Evolutionary conservation across 768 basidiomycete species (phyloP).

Genomic region (Chalciporus sphaerocephalus): DNA sequence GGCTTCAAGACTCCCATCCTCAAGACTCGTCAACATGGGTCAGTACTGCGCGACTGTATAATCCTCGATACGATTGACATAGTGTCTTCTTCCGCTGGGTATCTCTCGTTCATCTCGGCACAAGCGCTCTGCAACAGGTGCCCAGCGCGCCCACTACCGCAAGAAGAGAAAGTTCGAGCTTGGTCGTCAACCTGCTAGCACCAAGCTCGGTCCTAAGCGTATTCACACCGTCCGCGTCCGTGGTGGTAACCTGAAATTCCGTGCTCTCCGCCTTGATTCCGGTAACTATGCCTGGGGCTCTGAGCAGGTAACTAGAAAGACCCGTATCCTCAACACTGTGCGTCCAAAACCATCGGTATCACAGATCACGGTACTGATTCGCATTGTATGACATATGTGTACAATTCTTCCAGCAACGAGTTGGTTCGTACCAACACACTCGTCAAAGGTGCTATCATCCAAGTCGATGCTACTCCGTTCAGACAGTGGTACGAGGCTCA

Average conservation of each 20-base stretch:
- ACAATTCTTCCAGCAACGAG: slow-evolving; percentile 99
- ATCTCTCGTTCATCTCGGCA: slow-evolving; percentile 96
- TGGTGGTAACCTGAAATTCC: slow-evolving; percentile 92
- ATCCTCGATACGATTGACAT: slow-evolving; percentile 11
- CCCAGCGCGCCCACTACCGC: slow-evolving; percentile 91
- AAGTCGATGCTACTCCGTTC: slow-evolving; percentile 98
- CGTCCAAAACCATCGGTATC: slow-evolving; percentile 32
- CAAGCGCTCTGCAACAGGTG: slow-evolving; percentile 93
- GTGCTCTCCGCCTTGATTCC: slow-evolving; percentile 91
- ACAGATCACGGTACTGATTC: slow-evolving; percentile 4
- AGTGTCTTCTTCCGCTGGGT: slow-evolving; percentile 57
- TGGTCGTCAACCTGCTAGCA: slow-evolving; percentile 96
- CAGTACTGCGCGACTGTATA: slow-evolving; percentile 36
- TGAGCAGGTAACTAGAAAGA: slow-evolving; percentile 92
- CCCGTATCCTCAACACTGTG: slow-evolving; percentile 93
- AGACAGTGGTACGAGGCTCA: slow-evolving; percentile 99
- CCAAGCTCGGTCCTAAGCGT: slow-evolving; percentile 94
- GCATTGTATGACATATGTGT: slow-evolving; percentile 53
- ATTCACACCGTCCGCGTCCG: slow-evolving; percentile 93
- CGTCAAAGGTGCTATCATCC: slow-evolving; percentile 94
- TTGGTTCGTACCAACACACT: slow-evolving; percentile 99
- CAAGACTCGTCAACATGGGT: slow-evolving; percentile 79
- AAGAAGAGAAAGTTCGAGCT: slow-evolving; percentile 99
- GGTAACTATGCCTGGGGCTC: slow-evolving; percentile 99
- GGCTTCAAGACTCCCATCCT: slow-evolving; percentile 49